Evolutionary conservation across 2,329 filamentous ascomycete species (phyloP), one percentile per base, ranked within the genome.

Genomic region (Metarhizium album): DNA sequence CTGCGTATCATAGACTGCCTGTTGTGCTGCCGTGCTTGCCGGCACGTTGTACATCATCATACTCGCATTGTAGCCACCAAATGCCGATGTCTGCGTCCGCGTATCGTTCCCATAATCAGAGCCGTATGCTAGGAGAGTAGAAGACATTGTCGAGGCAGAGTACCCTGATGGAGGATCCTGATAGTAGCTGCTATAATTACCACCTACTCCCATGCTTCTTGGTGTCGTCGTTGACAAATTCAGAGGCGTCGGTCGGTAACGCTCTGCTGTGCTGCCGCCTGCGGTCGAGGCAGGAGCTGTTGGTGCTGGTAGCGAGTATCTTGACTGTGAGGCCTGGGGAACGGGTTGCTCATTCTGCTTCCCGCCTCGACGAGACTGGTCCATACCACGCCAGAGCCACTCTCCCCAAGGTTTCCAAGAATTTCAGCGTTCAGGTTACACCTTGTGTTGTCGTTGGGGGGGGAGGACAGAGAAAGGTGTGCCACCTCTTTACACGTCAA

Each of bases 1-100:
- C 65, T 83, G 80, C 63, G 81, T 73, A 68, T 91, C 86, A 72
- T 94, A 95, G 70, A 84, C 74, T 72, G 80, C 67, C 70, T 72
- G 74, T 69, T 80, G 79, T 56, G 75, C 70, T 54, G 72, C 73
- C 61, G 81, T 73, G 64, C 83, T 82, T 63, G 77, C 73, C 63
- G 77, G 73, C 61, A 90, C 84, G 70, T 83, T 84, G 74, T 94
- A 94, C 78, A 93, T 84, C 72, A 91, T 82, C 56, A 80, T 79
- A 50, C 79, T 71, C 49, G 82, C 69, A 61, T 73, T 82, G 73
- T 79, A 86, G 66, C 71, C 72, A 62, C 71, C 67, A 60, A 80
- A 83, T 57, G 66, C 67, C 59, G 76, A 76, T 55, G 75, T 67
- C 61, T 75, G 75, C 56, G 76, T 76, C 55, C 78, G 74, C 58